Base-by-base conservation (phyloP, 2,329 filamentous ascomycete genomes). In the Xylariomycetidae sp. region DNA sequence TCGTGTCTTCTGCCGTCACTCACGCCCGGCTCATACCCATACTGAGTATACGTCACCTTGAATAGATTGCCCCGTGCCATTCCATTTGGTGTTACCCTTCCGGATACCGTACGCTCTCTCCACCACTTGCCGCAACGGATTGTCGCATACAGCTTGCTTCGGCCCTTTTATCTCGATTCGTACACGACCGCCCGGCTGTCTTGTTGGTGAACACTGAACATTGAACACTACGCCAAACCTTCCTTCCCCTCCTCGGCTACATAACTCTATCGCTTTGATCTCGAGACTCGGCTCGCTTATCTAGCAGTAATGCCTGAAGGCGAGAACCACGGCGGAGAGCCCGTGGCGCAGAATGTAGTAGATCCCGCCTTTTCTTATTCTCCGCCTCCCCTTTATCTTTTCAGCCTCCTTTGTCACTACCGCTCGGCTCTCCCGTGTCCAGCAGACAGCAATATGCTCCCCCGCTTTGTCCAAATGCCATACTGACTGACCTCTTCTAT, bases 281-380 rank as follows among this genome's bases (percentile, higher is more conserved):
- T n/a, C n/a, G n/a, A n/a, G n/a, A n/a, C n/a, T n/a, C n/a, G n/a
- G n/a, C n/a, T n/a, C n/a, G n/a, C n/a, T n/a, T n/a, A n/a, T n/a
- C n/a, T n/a, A n/a, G n/a, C n/a, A n/a, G n/a, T n/a, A 42, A 56
- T 56, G 53, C 46, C 53, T 49, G 53, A 54, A 28, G 50, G 54
- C 45, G 45, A 41, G 40, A 51, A 42, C 38, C 48, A 48, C 45
- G 45, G 43, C 36, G 38, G 49, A 33, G 49, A 51, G 48, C 42
- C 47, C 36, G 38, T 41, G 38, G 42, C 44, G 38, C 47, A 49
- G 26, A 54, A 57, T 54, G 54, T 57, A 54, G 51, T 40, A 37
- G 26, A 32, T 32, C 26, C 33, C 22, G 16, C 27, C 19, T 18
- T 33, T 27, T 28, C 8, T 22, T 28, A 29, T 28, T 26, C 28